Evolutionary conservation across 2,329 filamentous ascomycete species (phyloP).

Genomic region (Calonectria leucothoes): DNA sequence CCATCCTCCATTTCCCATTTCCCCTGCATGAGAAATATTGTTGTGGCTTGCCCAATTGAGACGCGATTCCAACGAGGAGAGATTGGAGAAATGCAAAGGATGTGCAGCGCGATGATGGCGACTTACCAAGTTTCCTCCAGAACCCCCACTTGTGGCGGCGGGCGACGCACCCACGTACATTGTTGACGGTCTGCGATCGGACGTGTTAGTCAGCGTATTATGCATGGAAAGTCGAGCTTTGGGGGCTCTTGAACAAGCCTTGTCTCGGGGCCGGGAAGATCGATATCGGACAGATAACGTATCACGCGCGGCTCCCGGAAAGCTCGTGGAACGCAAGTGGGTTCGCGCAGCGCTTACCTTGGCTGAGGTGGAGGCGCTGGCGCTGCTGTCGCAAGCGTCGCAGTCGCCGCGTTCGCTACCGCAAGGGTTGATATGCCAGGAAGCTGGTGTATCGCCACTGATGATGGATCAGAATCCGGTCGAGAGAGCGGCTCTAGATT

Average conservation of each 20-base stretch:
- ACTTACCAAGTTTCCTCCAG: constrained; percentile 55
- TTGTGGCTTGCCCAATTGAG: constrained; percentile 12
- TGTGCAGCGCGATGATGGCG: constrained; percentile 9
- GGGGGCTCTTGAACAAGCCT: background rate
- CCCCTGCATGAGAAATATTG: constrained; percentile 11
- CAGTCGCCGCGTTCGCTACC: constrained; percentile 51
- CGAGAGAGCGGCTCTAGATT: constrained; percentile 61
- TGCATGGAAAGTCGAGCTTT: constrained; percentile 12
- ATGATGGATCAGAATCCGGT: constrained; percentile 61
- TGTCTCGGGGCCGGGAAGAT: constrained; percentile 3
- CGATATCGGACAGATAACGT: constrained; percentile 13
- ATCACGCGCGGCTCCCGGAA: constrained; percentile 16
- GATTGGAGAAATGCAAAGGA: constrained; percentile 17
- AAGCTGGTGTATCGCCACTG: constrained; percentile 56
- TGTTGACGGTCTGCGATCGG: constrained; percentile 33
- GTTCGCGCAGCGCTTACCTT: constrained; percentile 53
- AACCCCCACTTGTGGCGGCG: constrained; percentile 54
- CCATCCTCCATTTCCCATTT: constrained; percentile 6
- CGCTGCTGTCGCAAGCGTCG: constrained; percentile 46
- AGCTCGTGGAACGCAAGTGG: constrained; percentile 5
- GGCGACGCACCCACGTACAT: constrained; percentile 49
- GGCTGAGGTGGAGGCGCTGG: constrained; percentile 53
- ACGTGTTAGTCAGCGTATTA: constrained; percentile 30
- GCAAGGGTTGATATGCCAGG: constrained; percentile 60
- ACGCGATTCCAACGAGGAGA: constrained; percentile 8